A percentile compares a stretch with the other conserved stretches of the same genome.
These are phyloP conservation scores for Hypoxylon sp. DNA, from an alignment of 2,329 filamentous ascomycete species.

Conservation along the genomic window DNA sequence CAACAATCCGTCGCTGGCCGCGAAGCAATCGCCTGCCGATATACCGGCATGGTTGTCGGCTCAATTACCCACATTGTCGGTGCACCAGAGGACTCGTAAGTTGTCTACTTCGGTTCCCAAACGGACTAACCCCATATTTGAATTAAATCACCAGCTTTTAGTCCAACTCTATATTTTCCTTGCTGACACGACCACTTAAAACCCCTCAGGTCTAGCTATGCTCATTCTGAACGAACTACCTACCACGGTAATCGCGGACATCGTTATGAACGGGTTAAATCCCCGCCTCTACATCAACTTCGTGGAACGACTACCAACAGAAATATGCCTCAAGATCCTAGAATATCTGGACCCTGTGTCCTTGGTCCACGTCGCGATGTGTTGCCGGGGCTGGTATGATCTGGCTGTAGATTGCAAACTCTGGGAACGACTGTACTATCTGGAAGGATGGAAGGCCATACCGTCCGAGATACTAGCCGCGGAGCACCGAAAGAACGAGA, in stretches of 20 bases:
- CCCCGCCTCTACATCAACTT: slow-evolving; percentile 95
- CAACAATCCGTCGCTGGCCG: slow-evolving; percentile 51
- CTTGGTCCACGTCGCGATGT: slow-evolving; percentile 80
- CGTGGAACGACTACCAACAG: slow-evolving; percentile 83
- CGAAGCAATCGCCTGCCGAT: slow-evolving; percentile 57
- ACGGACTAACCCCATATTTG: slow-evolving; percentile 14
- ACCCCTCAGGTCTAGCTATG: slow-evolving; percentile 78
- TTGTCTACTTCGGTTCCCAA: slow-evolving; percentile 27
- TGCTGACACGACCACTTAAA: slow-evolving; percentile 13
- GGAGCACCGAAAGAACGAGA: slow-evolving; percentile 70
- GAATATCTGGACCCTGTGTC: slow-evolving; percentile 86
- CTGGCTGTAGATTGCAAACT: slow-evolving; percentile 85
- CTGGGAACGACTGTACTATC: slow-evolving; percentile 85
- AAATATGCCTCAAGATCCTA: slow-evolving; percentile 91
- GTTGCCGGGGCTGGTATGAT: slow-evolving; percentile 85
- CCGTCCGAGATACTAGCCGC: slow-evolving; percentile 73
- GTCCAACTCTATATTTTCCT: slow-evolving; percentile 29
- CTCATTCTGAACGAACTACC: slow-evolving; percentile 81
- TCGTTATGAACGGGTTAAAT: slow-evolving; percentile 79
- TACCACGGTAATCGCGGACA: slow-evolving; percentile 81
- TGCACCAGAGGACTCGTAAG: slow-evolving; percentile 64
- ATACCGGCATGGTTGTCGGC: slow-evolving; percentile 64
- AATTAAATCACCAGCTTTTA: not conserved
- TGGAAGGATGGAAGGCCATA: slow-evolving; percentile 88
- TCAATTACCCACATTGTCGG: slow-evolving; percentile 63